Evolutionary conservation across 106 monocot species (phyloP).

Genomic region (Triglochin maritima): DNA sequence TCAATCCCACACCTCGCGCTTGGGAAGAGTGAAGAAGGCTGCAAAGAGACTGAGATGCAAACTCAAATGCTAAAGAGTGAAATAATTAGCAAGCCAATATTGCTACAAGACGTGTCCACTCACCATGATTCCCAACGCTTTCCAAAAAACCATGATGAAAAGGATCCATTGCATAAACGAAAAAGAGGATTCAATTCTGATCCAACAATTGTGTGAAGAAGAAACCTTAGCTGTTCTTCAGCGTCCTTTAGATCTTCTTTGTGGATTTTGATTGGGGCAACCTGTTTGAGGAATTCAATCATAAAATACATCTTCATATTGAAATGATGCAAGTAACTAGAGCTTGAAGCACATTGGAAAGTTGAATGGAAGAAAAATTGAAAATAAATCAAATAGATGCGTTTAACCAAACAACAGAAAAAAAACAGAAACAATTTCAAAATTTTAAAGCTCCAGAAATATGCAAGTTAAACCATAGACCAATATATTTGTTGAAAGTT

Average conservation of each 20-base stretch:
- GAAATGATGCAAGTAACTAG: no score
- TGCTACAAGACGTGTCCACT: constrained; percentile 6
- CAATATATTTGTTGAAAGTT: no score
- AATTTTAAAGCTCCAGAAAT: no score
- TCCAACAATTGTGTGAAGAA: constrained; percentile 61
- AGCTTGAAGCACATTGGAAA: no score
- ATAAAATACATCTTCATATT: not conserved
- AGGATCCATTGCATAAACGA: constrained; percentile 52
- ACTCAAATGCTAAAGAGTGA: not conserved
- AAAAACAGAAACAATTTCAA: no score
- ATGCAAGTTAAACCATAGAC: no score
- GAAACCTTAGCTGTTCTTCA: constrained; percentile 77
- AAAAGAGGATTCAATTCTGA: constrained; percentile 37
- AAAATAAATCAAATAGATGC: no score
- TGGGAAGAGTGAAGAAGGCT: constrained; percentile 80
- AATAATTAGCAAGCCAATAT: not conserved
- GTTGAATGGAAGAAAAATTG: no score
- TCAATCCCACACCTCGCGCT: constrained; percentile 90
- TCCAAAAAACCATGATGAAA: constrained; percentile 85
- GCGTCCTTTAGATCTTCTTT: constrained; percentile 59
- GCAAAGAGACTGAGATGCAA: constrained; percentile 8
- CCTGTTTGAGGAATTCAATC: constrained; percentile 31
- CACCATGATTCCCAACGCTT: constrained; percentile 59
- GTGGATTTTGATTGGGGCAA: constrained; percentile 79
- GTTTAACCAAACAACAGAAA: no score